A percentile compares a stretch with the other conserved stretches of the same genome.
phyloP scores from a whole-genome alignment of 305 asterid species.

The Fraxinus paxiana region DNA sequence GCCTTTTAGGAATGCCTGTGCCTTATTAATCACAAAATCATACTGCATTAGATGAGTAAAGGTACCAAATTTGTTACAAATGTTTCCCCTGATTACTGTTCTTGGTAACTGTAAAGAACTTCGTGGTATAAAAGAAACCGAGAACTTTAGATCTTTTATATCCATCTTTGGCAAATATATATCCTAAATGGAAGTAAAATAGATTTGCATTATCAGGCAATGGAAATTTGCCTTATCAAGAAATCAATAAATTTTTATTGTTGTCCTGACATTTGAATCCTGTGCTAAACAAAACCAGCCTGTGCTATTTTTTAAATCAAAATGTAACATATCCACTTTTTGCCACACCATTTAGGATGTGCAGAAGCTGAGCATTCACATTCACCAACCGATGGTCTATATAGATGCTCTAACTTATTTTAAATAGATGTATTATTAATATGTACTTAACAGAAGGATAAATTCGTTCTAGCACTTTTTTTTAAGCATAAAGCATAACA shows the following conservation, averaged over 20 bases:
- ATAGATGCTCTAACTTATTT: neutral
- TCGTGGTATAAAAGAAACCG: neutral
- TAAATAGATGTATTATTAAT: neutral
- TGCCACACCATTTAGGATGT: neutral
- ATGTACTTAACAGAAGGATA: neutral
- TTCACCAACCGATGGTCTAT: neutral
- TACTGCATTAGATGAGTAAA: neutral
- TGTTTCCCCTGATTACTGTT: neutral
- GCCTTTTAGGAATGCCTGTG: neutral
- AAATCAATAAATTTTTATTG: neutral
- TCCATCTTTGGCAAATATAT: neutral
- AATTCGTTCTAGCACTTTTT: neutral
- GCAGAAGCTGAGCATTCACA: neutral
- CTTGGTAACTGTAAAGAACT: neutral
- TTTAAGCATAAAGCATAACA: neutral
- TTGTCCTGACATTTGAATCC: neutral
- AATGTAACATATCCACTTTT: neutral
- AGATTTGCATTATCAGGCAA: neutral
- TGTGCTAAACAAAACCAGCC: neutral
- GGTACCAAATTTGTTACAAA: neutral
- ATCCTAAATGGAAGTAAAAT: neutral
- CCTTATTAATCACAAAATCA: neutral
- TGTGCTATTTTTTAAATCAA: neutral
- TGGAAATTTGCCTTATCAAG: neutral
- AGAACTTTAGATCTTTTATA: neutral